These are phyloP conservation scores for Eimeria tenella DNA, from an alignment of 169 alveolate species.

Conservation along the genomic window DNA sequence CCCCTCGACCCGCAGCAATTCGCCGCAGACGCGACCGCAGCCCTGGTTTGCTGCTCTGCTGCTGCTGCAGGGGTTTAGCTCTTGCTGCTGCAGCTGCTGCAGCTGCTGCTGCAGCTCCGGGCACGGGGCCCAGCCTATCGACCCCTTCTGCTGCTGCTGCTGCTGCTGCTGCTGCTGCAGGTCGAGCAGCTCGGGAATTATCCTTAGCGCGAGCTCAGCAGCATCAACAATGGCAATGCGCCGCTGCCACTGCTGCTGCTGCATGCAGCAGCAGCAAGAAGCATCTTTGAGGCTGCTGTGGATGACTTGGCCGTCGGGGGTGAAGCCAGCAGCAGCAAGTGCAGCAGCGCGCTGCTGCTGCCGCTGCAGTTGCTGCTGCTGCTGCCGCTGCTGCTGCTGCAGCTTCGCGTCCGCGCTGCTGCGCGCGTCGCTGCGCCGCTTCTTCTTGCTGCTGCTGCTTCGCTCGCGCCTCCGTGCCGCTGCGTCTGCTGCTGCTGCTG, in stretches of 20 bases:
- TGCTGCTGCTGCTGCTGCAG: constrained; percentile 16
- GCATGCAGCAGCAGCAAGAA: no score
- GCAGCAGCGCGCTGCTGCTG: neutral
- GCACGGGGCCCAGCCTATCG: no score
- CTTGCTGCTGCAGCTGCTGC: constrained; percentile 21
- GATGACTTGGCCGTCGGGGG: neutral
- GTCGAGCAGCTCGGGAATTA: neutral
- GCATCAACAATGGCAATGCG: neutral
- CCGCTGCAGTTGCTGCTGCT: constrained; percentile 5
- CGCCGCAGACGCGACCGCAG: neutral
- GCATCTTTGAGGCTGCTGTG: neutral
- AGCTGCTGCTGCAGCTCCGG: constrained; percentile 18
- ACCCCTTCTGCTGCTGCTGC: constrained; percentile 10
- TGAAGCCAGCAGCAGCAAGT: constrained; percentile 1
- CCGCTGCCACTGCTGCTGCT: neutral
- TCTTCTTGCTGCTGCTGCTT: neutral
- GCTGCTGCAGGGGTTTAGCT: constrained; percentile 1
- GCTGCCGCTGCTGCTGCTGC: constrained; percentile 14
- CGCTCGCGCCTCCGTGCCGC: neutral
- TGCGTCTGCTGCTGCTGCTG: neutral
- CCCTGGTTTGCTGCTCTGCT: neutral
- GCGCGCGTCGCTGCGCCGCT: neutral
- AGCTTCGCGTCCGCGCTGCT: neutral
- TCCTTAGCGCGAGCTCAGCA: neutral
- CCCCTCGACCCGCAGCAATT: constrained; percentile 12